Evolutionary conservation across 176 grass and related monocot species (phyloP).

Genomic region (Neostapfia colusana): DNA sequence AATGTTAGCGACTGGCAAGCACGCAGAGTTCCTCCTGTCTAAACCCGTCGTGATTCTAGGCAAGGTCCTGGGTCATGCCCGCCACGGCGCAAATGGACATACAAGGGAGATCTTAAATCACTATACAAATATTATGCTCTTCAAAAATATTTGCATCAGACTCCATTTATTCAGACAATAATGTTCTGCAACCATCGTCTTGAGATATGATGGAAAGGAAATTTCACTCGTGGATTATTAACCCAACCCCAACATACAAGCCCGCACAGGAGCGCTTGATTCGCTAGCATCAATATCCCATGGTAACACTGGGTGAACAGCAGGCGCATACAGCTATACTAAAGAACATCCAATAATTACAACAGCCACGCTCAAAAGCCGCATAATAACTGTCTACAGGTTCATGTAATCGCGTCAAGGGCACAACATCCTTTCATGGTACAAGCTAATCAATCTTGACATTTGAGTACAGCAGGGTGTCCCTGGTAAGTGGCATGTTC

Average conservation of each 20-base stretch:
- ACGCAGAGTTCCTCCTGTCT: no score
- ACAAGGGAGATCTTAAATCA: neutral
- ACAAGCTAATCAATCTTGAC: slow-evolving; percentile 83
- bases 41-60: no score
- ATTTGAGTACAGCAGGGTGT: slow-evolving; percentile 94
- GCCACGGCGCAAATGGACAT: no score
- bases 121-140: neutral
- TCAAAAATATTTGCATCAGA: slow-evolving; percentile 6
- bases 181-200: neutral
- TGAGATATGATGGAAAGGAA: neutral
- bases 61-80: no score
- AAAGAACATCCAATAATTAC: neutral
- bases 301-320: slow-evolving; percentile 22
- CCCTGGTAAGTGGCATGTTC: slow-evolving; percentile 88
- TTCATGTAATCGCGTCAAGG: slow-evolving; percentile 7
- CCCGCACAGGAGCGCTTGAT: neutral
- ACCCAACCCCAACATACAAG: neutral
- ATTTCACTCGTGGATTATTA: slow-evolving; percentile 28
- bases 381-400: slow-evolving; percentile 3
- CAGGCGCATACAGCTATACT: neutral
- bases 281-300: neutral
- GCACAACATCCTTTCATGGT: neutral
- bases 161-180: neutral
- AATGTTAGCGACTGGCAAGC: no score
- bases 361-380: neutral